phyloP scores from a whole-genome alignment of 495 filamentous ascomycete genomes.

The Daldinia vernicosa region DNA sequence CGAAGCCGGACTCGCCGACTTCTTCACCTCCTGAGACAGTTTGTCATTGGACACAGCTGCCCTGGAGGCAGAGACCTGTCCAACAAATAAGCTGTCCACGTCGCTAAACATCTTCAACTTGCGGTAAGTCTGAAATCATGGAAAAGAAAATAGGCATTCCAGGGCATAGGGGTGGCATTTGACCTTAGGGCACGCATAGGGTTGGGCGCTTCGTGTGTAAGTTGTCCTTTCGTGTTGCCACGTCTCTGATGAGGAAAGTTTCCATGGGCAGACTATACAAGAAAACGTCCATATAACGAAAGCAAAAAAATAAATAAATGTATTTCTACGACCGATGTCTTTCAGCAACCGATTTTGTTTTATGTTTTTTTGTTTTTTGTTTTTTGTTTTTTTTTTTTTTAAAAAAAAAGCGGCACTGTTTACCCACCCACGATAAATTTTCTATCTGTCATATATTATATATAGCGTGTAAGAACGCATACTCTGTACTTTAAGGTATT shows the following conservation, averaged over 20 bases:
- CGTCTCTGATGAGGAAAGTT: background rate
- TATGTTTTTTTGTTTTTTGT: background rate
- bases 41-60: background rate
- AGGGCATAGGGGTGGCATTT: background rate
- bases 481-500: background rate
- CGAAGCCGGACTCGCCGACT: background rate
- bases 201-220: background rate
- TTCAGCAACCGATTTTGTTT: background rate
- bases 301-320: background rate
- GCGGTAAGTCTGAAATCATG: background rate
- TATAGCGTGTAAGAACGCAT: background rate
- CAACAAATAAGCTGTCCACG: background rate
- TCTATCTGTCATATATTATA: background rate
- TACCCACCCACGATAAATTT: background rate
- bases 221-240: background rate
- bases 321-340: background rate
- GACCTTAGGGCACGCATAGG: background rate
- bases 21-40: background rate
- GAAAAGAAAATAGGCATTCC: background rate
- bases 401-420: background rate
- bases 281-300: background rate
- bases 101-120: background rate
- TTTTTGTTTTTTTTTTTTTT: background rate
- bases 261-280: background rate
- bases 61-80: constrained; percentile 14